phyloP scores from a whole-genome alignment of 1,139 yeast genomes.

The Diutina catenulata region DNA sequence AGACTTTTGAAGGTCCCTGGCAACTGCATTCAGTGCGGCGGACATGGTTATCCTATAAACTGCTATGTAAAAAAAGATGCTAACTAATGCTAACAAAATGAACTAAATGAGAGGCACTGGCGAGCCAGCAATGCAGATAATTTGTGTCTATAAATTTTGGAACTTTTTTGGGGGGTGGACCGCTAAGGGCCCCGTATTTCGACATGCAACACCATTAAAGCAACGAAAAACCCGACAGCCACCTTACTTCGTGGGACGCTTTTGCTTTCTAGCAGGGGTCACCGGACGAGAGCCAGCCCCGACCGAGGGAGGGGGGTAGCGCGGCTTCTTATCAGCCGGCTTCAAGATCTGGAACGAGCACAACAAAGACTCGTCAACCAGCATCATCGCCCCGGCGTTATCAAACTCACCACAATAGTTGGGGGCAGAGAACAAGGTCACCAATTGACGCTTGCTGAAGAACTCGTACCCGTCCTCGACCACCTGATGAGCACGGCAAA shows the following conservation, averaged over 20 bases:
- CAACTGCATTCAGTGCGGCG: conserved; percentile 3
- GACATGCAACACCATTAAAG: too few species aligned
- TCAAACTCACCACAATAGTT: conserved; percentile 6
- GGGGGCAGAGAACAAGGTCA: conserved; percentile 5
- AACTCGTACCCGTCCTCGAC: conserved; percentile 71
- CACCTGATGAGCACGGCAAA: conserved; percentile 97
- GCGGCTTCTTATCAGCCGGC: conserved; percentile 92
- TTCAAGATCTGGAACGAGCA: conserved; percentile 96
- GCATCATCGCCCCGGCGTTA: conserved; percentile 6
- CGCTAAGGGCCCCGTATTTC: too few species aligned
- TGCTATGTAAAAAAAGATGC: conserved; percentile 3
- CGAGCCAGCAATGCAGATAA: conserved; percentile 5
- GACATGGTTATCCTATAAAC: conserved; percentile 5
- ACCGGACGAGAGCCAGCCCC: conserved; percentile 44
- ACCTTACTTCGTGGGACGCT: conserved; percentile 43
- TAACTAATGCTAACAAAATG: not conserved
- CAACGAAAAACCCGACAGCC: too few species aligned
- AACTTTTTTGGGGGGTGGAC: not conserved
- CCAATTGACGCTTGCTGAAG: conserved; percentile 5
- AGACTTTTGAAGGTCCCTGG: not conserved
- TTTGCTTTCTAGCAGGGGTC: conserved; percentile 63
- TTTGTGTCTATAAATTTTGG: conserved; percentile 5
- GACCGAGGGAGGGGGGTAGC: conserved; percentile 43
- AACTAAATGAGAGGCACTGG: too few species aligned
- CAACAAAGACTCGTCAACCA: conserved; percentile 39